A percentile compares a stretch with the other conserved stretches of the same genome.
phyloP scores from a whole-genome alignment of 495 filamentous ascomycete genomes.

The Tuber aestivum region DNA sequence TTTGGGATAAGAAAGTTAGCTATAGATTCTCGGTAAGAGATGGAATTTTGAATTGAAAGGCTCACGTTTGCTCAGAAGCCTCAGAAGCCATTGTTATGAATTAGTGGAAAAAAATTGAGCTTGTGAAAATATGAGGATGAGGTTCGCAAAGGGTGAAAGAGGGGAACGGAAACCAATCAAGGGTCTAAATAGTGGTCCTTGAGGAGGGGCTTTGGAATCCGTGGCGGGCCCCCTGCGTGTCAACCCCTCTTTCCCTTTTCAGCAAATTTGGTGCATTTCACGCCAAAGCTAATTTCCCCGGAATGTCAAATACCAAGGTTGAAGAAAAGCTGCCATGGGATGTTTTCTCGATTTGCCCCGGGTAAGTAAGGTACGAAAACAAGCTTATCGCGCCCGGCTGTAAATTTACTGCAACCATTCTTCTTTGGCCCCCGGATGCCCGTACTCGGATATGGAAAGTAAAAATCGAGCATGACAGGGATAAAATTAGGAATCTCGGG shows the following conservation, averaged over 20 bases:
- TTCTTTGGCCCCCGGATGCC: background rate
- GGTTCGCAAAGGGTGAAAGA: conserved; percentile 20
- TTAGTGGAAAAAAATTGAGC: conserved; percentile 15
- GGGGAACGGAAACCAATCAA: conserved; percentile 26
- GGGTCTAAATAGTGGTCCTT: conserved; percentile 10
- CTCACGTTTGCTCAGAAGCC: conserved; percentile 90
- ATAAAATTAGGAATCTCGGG: too few relatives aligned
- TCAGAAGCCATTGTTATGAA: conserved; percentile 70
- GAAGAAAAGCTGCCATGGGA: background rate
- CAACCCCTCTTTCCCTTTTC: conserved; percentile 35
- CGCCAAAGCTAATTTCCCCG: background rate
- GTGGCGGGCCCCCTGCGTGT: conserved; percentile 4
- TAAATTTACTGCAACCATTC: background rate
- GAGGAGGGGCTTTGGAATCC: conserved; percentile 22
- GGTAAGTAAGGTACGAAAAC: conserved; percentile 1
- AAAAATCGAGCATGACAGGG: too few relatives aligned
- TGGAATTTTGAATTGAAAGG: conserved; percentile 35
- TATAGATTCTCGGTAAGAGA: conserved; percentile 9
- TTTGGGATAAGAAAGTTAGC: conserved; percentile 47
- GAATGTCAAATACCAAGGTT: background rate
- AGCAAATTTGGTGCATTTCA: conserved; percentile 19
- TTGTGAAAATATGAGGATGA: conserved; percentile 28
- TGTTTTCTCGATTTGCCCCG: background rate
- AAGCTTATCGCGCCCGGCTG: background rate
- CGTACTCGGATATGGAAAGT: too few relatives aligned